Percentiles rank a stretch among this genome's conserved stretches.
Conservation (phyloP, 2,329 filamentous ascomycete species). For the Metarhizium rileyi region DNA sequence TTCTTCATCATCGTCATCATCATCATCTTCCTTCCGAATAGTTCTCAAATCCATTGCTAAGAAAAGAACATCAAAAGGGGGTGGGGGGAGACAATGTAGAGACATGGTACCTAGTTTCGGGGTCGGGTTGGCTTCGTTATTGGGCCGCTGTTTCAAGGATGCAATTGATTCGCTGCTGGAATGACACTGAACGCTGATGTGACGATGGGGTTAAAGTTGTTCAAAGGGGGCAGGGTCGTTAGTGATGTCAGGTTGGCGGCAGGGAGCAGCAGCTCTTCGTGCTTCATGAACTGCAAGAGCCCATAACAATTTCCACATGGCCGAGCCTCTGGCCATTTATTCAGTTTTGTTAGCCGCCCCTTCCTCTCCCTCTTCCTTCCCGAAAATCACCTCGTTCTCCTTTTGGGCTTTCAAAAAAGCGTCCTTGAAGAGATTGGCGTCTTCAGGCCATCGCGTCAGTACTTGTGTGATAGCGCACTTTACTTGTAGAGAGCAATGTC, state of each 20-base stretch:
- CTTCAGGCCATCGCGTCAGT: conserved; percentile 32
- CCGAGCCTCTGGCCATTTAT: conserved; percentile 1
- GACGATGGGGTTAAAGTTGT: conserved; percentile 6
- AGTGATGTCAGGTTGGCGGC: neutral
- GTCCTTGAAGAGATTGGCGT: conserved; percentile 96
- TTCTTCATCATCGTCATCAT: neutral
- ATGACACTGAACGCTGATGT: conserved; percentile 12
- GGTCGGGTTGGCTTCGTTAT: neutral
- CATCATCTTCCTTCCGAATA: neutral
- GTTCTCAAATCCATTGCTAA: neutral
- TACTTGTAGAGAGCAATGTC: neutral
- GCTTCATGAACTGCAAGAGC: neutral
- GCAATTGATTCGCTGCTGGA: conserved; percentile 6
- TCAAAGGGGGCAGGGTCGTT: neutral
- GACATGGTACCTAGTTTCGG: neutral
- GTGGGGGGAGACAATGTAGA: no score
- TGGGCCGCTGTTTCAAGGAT: conserved; percentile 2
- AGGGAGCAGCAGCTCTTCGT: conserved; percentile 4
- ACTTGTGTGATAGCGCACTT: neutral
- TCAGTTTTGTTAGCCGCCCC: conserved; percentile 5
- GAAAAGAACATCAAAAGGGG: neutral
- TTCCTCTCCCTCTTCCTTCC: conserved; percentile 28
- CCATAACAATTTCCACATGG: neutral
- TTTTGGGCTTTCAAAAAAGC: conserved; percentile 94
- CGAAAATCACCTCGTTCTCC: conserved; percentile 86